Base-by-base conservation (phyloP, 139 green algal genomes). In the Trebouxia sp. region DNA sequence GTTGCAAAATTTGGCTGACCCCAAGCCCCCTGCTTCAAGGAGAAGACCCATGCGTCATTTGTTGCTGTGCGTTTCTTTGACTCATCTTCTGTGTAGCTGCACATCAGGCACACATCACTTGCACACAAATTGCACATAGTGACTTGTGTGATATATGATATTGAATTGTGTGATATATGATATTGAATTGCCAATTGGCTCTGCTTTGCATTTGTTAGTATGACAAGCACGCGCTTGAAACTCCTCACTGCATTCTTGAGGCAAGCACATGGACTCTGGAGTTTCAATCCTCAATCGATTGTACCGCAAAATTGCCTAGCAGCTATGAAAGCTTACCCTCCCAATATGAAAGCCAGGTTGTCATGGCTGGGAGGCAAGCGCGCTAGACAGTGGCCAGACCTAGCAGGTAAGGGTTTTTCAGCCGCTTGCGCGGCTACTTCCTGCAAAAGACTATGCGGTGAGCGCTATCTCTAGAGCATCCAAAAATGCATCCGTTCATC, bases 11-110 rank as follows among this genome's bases (percentile, higher is more conserved):
- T 35, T 72, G 37, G 35, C 11, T 45, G 62, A 0, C 32, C 50
- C 83, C 83, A 87, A 4, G 24, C 14, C 26, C 50, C 51, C 12
- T 70, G 35, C 6, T 51, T 37, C 0, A 53, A 0, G 15, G 51
- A 78, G 55, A 78, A 88, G 10, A 47, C 62, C 81, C 81, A 88
- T 0, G 81, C 79, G 24, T 85, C 84, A 55, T 83, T 86, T 32
- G 58, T 80, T 26, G 51, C 67, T 32, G 50, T 14, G 22, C 84
- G 81, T 62, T 84, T 32, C 77, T 84, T 88, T 35, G 82, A 38
- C 17, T 67, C 28, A 37, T 53, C 32, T 56, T 88, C 84, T 24
- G 67, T 80, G 41, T 88, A 88, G 24, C 84, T 83, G 47, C 65
- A 42, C 5, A 43, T n/a, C 47, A 79, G 26, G 17, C 10, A 26